Evolutionary conservation across 225 moss, liverwort and hornwort species (phyloP), one percentile per base, ranked within the genome.

Genomic region (Marchantia polymorpha): DNA sequence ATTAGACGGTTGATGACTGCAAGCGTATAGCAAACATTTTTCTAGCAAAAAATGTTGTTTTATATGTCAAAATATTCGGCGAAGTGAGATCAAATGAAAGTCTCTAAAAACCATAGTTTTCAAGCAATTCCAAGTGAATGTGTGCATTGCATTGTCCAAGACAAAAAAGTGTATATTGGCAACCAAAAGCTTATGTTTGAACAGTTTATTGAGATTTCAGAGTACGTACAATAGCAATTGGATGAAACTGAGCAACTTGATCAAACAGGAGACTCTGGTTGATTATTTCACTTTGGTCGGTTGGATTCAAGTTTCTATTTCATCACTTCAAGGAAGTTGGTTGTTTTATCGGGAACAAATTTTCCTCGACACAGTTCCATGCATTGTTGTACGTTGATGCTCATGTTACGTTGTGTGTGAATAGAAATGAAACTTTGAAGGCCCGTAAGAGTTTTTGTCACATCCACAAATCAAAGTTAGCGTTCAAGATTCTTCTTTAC

Each of bases 21-120:
- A 97, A 92, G 89, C 87, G 69, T 93, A 89, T 64, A 99, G 99
- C 74, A 95, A 99, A 58, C 99, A 99, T n/a, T 85, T 95, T 95
- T 15, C 77, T 99, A 59, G 99, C 91, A 19, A 99, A 99, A 88
- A 93, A 95, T 0, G 88, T 99, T n/a, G 86, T 92, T 30, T 86
- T 90, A 77, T 94, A 92, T 64, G 67, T 88, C 13, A 86, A 88
- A 82, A 61, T 67, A 82, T 76, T 87, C 81, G 47, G 90, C 83
- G 66, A 89, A 80, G 67, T 64, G 9, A 61, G 69, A 12, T 29
- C 59, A 15, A 16, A 16, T n/a, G 81, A 77, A 31, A 85, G 70
- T 86, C 84, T 12, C 80, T 81, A 2, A 83, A 85, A 73, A 86
- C 22, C 66, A 48, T 17, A 85, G 91, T 72, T 99, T 99, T 50